A percentile compares a stretch with the other conserved stretches of the same genome.
These are phyloP conservation scores for Malania oleifera DNA, from an alignment of 164 flowering plant species.

Conservation along the genomic window DNA sequence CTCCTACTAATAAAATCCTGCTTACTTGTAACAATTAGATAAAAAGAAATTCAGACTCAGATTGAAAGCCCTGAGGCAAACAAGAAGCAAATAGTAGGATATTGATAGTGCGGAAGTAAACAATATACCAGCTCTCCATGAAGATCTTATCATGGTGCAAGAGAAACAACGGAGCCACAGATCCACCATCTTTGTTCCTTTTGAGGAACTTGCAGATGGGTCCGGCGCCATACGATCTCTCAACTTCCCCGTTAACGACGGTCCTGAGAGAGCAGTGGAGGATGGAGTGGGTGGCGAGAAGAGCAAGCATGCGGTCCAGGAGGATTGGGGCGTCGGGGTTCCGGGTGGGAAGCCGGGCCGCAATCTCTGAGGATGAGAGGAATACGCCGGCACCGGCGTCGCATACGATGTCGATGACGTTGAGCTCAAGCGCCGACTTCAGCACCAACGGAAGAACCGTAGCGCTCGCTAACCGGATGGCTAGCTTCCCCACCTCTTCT, in stretches of 20 bases:
- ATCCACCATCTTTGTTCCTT: slow-evolving; percentile 11
- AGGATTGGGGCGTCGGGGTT: slow-evolving; percentile 22
- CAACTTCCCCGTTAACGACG: slow-evolving; percentile 8
- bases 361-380: slow-evolving; percentile 21
- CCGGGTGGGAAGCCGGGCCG: slow-evolving; percentile 10
- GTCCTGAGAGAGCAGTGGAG: slow-evolving; percentile 14
- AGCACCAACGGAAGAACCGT: slow-evolving; percentile 22
- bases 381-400: slow-evolving; percentile 9
- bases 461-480: slow-evolving; percentile 15
- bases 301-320: slow-evolving; percentile 20
- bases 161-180: slow-evolving; percentile 14
- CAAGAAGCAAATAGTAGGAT: background rate
- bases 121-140: background rate
- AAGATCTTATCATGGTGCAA: background rate
- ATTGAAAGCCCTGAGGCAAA: background rate
- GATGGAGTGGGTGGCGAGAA: slow-evolving; percentile 19
- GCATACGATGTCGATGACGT: slow-evolving; percentile 15
- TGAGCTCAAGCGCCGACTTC: slow-evolving; percentile 26
- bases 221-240: slow-evolving; percentile 16
- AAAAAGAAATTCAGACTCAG: no score
- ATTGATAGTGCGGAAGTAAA: background rate
- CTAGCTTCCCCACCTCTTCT: slow-evolving; percentile 9
- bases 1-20: no score
- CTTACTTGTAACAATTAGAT: no score
- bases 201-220: slow-evolving; percentile 24